Percentiles rank a stretch among this genome's conserved stretches.
Evolutionary conservation across 371 early-diverging fungal species (phyloP).

Genomic region (Rhizomucor pusillus): DNA sequence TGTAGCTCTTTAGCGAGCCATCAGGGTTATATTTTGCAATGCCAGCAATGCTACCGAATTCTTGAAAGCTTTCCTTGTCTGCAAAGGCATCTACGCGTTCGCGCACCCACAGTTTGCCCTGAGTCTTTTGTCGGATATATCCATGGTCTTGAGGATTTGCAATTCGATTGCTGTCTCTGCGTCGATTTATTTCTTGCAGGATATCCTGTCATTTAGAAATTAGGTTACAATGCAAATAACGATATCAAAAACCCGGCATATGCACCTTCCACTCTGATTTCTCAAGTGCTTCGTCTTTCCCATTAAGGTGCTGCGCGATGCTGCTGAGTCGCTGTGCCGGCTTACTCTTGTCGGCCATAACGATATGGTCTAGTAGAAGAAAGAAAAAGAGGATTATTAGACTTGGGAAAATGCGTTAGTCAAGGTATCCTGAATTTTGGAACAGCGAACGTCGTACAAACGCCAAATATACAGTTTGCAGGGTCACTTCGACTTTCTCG

Average conservation of each 20-base stretch:
- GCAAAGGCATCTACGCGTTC: conserved; percentile 40
- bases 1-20: conserved; percentile 22
- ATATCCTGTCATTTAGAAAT: conserved; percentile 19
- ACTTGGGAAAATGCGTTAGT: neutral
- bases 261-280: conserved; percentile 51
- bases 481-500: no score
- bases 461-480: no score
- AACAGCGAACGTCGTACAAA: no score
- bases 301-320: conserved; percentile 23
- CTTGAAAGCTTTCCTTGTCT: conserved; percentile 29
- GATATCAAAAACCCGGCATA: no score
- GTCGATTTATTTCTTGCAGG: conserved; percentile 25
- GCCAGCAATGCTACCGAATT: conserved; percentile 41
- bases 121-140: conserved; percentile 40
- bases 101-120: conserved; percentile 43
- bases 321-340: conserved; percentile 17
- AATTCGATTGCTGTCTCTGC: conserved; percentile 26
- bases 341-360: neutral
- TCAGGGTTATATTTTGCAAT: conserved; percentile 32
- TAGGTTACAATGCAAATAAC: neutral
- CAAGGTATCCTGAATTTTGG: no score
- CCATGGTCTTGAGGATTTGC: conserved; percentile 34
- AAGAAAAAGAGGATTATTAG: neutral
- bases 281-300: conserved; percentile 34
- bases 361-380: neutral